Evolutionary conservation across 169 alveolate species (phyloP), one percentile per base, ranked within the genome.

Genomic region (Plasmodium knowlesi): DNA sequence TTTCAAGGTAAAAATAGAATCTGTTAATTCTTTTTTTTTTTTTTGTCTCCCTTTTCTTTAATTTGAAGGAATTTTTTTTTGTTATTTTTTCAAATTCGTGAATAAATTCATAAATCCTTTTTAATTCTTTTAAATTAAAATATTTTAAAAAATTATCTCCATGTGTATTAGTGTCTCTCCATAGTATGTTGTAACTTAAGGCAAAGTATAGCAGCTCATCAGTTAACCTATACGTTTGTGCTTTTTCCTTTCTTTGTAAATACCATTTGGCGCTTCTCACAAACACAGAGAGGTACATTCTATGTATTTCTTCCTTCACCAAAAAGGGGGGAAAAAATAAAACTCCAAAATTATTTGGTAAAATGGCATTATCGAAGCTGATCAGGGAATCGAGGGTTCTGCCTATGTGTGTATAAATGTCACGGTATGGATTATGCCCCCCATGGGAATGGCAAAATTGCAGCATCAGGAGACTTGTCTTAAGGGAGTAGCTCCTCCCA

Each of bases 51-150:
- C 82, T 76, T 12, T 43, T 43, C 19, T 74, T 74, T 53, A 74
- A 46, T 57, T 78, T n/a, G 30, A 76, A 53, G 70, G 50, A 86
- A 76, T 86, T 86, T 86, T 74, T 46, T 86, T 74, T 74, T 76
- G 85, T 86, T 53, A 78, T 76, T 34, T 86, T 86, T 53, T 86
- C 93, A 37, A 86, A 74, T 74, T 86, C 81, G 81, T 86, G 93
- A 74, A 86, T 34, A 74, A 86, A 76, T 86, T 86, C 81, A 53
- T 86, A 86, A 76, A 86, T 74, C 81, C 32, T 57, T 76, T 67
- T 74, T 76, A 86, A 76, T 50, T 86, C 80, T 74, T 86, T 74
- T 86, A 86, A 73, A 37, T 76, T 86, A 78, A 86, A 86, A 54
- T 41, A 54, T 28, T 74, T 86, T 86, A 86, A 86, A 74, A 86